These are phyloP conservation scores for Rhizophora mangle DNA, from an alignment of 345 rosid genomes.

Conservation along the genomic window DNA sequence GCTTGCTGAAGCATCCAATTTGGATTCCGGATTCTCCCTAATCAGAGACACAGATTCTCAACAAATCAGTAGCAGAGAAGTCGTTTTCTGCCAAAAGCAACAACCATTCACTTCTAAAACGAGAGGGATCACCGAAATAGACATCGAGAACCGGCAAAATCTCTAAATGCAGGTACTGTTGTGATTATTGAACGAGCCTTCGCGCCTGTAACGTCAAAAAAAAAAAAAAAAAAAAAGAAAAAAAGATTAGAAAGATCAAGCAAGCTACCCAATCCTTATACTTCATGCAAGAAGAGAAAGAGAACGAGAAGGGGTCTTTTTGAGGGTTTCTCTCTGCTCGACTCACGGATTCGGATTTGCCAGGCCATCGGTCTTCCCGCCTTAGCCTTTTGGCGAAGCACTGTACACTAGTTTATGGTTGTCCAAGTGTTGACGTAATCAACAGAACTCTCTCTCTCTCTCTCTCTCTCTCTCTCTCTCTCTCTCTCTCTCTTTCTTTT, in stretches of 20 bases:
- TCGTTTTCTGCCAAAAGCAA: too few species aligned
- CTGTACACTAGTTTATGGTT: too few species aligned
- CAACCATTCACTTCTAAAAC: background rate
- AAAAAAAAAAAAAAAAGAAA: background rate
- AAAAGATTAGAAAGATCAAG: background rate
- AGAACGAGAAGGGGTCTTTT: background rate
- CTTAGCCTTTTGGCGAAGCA: background rate
- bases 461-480: too few species aligned
- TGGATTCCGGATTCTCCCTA: conserved; percentile 6
- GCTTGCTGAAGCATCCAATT: conserved; percentile 15
- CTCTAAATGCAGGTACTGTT: conserved; percentile 14
- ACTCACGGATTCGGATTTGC: conserved; percentile 4
- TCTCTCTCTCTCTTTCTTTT: too few species aligned
- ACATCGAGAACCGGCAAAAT: background rate
- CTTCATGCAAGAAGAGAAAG: background rate
- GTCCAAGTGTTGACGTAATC: too few species aligned
- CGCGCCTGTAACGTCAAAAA: conserved; percentile 19
- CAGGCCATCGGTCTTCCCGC: conserved; percentile 10
- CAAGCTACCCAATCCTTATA: background rate
- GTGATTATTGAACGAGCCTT: conserved; percentile 24
- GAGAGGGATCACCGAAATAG: conserved; percentile 8
- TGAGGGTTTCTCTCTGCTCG: too few species aligned
- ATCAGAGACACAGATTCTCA: background rate
- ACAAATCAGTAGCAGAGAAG: too few species aligned
- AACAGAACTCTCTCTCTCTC: too few species aligned